These are phyloP conservation scores for Blastomyces gilchristii DNA, from an alignment of 2,329 filamentous ascomycete species.

Conservation along the genomic window DNA sequence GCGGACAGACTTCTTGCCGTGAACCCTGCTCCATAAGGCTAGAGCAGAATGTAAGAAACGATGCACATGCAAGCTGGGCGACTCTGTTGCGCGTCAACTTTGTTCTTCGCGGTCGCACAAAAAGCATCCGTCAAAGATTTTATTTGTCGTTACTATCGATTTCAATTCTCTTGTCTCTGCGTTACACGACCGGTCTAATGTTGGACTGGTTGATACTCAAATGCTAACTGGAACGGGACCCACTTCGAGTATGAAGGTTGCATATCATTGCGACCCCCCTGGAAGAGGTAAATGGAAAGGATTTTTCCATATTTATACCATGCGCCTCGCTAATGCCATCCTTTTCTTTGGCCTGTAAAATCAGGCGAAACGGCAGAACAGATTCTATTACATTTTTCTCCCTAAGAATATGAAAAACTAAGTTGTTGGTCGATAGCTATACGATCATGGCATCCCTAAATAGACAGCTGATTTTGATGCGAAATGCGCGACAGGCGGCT, in stretches of 20 bases:
- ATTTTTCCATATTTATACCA: neutral
- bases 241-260: neutral
- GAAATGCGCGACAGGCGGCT: slow-evolving; percentile 7
- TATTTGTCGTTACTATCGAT: neutral
- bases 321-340: neutral
- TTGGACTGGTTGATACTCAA: neutral
- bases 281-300: neutral
- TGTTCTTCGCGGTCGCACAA: neutral
- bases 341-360: neutral
- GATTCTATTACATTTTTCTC: neutral
- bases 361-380: neutral
- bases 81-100: neutral
- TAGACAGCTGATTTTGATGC: slow-evolving; percentile 11
- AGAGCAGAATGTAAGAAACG: neutral
- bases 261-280: neutral
- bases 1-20: neutral
- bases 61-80: neutral
- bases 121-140: neutral
- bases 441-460: neutral
- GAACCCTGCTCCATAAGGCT: too few relatives aligned
- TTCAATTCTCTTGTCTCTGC: neutral
- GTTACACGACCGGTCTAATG: neutral
- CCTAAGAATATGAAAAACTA: neutral
- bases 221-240: neutral
- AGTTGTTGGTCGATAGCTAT: neutral